Evolutionary conservation across 169 alveolate species (phyloP).

Genomic region (Cryptosporidium canis): DNA sequence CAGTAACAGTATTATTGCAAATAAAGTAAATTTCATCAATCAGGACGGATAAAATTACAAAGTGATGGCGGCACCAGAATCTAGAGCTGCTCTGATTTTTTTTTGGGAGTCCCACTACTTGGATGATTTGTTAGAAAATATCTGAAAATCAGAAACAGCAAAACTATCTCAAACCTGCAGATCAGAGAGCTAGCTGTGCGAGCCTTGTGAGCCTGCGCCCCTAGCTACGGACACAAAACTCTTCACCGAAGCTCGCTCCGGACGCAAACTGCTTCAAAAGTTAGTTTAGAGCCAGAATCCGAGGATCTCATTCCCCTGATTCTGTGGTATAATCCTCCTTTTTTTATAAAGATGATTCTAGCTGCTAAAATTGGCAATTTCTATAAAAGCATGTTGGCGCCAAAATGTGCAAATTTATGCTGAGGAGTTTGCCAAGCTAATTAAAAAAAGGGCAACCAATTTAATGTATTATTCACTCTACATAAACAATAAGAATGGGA

Average conservation of each 20-base stretch:
- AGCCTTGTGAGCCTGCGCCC: too few species aligned
- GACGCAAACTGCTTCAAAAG: too few species aligned
- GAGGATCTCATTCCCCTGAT: too few species aligned
- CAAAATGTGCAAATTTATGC: neutral
- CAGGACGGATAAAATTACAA: neutral
- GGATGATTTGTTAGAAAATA: neutral
- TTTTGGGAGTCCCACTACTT: neutral
- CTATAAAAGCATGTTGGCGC: neutral
- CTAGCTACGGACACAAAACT: too few species aligned
- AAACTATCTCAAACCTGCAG: too few species aligned
- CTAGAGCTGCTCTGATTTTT: neutral
- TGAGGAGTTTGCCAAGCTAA: neutral
- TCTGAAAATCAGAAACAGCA: neutral
- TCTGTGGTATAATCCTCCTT: neutral
- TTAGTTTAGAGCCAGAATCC: too few species aligned
- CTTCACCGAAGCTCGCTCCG: too few species aligned
- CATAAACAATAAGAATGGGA: slow-evolving; percentile 92
- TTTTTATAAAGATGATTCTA: neutral
- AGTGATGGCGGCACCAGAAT: neutral
- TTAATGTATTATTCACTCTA: slow-evolving; percentile 82
- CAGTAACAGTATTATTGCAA: neutral
- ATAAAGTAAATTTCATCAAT: neutral
- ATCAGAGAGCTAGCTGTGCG: too few species aligned
- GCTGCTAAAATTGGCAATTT: neutral
- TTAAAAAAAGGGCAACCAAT: neutral